Evolutionary conservation across 495 filamentous ascomycete genomes (phyloP).

Genomic region (Chaetomidium leptoderma): DNA sequence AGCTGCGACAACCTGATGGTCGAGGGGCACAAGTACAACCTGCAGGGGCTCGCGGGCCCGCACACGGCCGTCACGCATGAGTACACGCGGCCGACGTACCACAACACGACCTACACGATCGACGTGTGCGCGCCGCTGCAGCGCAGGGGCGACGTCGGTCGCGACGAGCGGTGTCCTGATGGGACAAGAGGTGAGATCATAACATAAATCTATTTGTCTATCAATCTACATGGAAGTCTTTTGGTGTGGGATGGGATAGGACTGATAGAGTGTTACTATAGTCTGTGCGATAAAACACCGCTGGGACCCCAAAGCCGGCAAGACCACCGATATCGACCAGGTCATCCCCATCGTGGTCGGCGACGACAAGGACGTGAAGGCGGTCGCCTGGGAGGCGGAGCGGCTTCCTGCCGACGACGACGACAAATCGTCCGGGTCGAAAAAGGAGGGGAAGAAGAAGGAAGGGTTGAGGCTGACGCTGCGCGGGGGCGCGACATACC

Average conservation of each 20-base stretch:
- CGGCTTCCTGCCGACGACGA: conserved; percentile 35
- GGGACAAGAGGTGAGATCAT: conserved; percentile 52
- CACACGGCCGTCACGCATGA: conserved; percentile 62
- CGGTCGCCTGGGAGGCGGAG: conserved; percentile 58
- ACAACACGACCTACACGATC: conserved; percentile 83
- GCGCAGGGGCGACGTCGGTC: conserved; percentile 43
- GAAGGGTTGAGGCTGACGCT: conserved; percentile 68
- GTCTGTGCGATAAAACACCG: conserved; percentile 75
- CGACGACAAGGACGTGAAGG: conserved; percentile 49
- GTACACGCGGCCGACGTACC: conserved; percentile 40
- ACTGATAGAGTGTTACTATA: conserved; percentile 25
- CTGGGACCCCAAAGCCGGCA: conserved; percentile 36
- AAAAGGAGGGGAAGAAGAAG: conserved; percentile 52
- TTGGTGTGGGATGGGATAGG: not conserved
- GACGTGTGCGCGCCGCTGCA: conserved; percentile 71
- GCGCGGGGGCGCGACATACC: conserved; percentile 61
- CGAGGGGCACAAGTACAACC: conserved; percentile 55
- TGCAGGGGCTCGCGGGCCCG: conserved; percentile 65
- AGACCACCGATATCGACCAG: conserved; percentile 32
- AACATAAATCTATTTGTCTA: not conserved
- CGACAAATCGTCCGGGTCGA: conserved; percentile 48
- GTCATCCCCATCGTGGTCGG: conserved; percentile 65
- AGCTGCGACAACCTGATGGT: conserved; percentile 58
- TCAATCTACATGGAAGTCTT: not conserved
- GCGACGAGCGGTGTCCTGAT: conserved; percentile 55